Evolutionary conservation across 164 flowering plant species (phyloP).

Genomic region (Annona cherimola): DNA sequence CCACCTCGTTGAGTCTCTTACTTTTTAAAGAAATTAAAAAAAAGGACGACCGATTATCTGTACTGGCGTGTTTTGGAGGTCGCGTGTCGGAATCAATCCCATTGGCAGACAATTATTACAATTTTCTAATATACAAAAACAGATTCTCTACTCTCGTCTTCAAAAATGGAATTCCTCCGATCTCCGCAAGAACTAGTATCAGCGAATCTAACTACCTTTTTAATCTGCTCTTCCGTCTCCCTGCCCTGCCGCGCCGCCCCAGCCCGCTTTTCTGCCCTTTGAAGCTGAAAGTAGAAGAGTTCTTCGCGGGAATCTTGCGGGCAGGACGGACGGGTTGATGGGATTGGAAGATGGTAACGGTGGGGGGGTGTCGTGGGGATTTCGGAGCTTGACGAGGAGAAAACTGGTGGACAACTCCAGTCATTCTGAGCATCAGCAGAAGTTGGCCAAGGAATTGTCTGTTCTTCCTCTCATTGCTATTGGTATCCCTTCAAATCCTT

Average conservation of each 20-base stretch:
- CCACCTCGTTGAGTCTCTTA: too few relatives aligned
- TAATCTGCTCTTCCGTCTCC: not conserved
- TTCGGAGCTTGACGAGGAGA: conserved; percentile 52
- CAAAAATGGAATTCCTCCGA: too few relatives aligned
- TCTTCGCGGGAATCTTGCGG: not conserved
- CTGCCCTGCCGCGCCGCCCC: not conserved
- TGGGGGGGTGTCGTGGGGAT: conserved; percentile 28
- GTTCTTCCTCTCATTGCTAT: conserved; percentile 62
- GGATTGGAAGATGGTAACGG: not conserved
- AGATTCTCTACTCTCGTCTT: too few relatives aligned
- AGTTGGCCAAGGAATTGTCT: conserved; percentile 59
- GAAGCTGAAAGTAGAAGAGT: not conserved
- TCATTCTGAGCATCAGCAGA: conserved; percentile 25
- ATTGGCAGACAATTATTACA: too few relatives aligned
- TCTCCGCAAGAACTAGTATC: too few relatives aligned
- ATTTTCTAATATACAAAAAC: too few relatives aligned
- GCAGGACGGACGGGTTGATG: conserved; percentile 11
- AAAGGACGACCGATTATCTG: too few relatives aligned
- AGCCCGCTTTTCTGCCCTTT: not conserved
- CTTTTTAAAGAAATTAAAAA: too few relatives aligned
- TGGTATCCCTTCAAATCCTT: conserved; percentile 31
- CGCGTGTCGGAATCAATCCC: too few relatives aligned
- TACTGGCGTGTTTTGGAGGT: too few relatives aligned
- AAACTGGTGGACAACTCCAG: conserved; percentile 47
- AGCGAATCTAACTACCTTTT: too few relatives aligned